Evolutionary conservation across 73 alveolate genomes (phyloP), one percentile per base, ranked within the genome.

Genomic region (Paramecium caudatum): DNA sequence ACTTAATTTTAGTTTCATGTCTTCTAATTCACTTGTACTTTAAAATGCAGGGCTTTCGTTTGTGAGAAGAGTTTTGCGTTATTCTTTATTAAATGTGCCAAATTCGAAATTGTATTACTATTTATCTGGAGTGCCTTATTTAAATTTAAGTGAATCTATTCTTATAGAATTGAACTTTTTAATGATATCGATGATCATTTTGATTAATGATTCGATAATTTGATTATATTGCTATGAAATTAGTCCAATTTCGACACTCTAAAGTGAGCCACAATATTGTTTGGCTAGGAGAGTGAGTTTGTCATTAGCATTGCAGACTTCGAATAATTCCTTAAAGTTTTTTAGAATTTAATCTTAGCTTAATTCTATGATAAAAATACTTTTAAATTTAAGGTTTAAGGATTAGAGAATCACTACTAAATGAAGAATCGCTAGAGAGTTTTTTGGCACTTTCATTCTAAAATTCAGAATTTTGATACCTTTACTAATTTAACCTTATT

Each of bases 1-100:
- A 41, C 32, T 41, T 17, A 74, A 74, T 74, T 74, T 74, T 37
- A 74, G 16, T 74, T 37, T 74, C 88, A 74, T 74, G n/a, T 74
- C 88, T 45, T 30, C 43, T 41, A 74, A 37, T 21, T 74, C 88
- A 1, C 43, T 4, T 21, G 19, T 36, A 30, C 33, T 74, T 3
- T 41, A 41, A 43, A 74, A 74, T 39, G 65, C 49, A 10, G 88
- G 88, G 12, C 69, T 41, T 41, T 74, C 47, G 2, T 23, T 74
- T 74, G 47, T 65, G 1, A 46, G 32, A 25, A 32, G 30, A 0
- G 45, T 55, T 30, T 41, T 74, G 17, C 19, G 16, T 74, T 43
- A 19, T 41, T 74, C 65, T 10, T 74, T 74, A 19, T 74, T 37
- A 25, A 74, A 74, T 15, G 88, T 74, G 0, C 47, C 88, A 43